Base-by-base conservation (phyloP, 179 eudicot species). In the Spinacia oleracea region DNA sequence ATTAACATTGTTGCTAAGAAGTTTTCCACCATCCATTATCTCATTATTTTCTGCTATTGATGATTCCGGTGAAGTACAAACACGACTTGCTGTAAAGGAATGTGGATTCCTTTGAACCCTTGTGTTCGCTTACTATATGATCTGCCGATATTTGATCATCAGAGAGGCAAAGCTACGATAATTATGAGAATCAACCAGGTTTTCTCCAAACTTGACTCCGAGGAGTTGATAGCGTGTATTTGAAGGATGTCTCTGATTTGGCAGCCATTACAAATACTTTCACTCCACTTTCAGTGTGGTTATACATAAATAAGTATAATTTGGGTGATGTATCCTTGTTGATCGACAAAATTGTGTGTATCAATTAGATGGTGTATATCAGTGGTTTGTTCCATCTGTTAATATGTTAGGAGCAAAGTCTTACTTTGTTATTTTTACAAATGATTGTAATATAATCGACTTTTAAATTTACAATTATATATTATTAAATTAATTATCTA, bases 21-120 rank as follows among this genome's bases (percentile, higher is more conserved):
- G 78, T 56, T 85, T 87, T 75, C 89, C 91, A 38, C 48, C 79
- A 25, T 63, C 80, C 31, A 31, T 89, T 73, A 23, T 82, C 4
- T 80, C 87, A 2, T 83, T 76, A 72, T 78, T 85, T 65, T 75
- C 34, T 48, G 70, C 43, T n/a, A 72, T 67, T 38, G 86, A 77
- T 75, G 80, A 79, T 6, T 76, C 56, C 53, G 78, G 27, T 27
- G 66, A 76, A 50, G 72, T 70, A 18, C 55, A 42, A 42, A 67
- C 46, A 10, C 73, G 23, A 23, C 34, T 74, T 25, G 18, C 32
- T 20, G 11, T 50, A 50, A n/a, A n/a, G n/a, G n/a, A 78, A 78
- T 48, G 38, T 60, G n/a, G 16, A 56, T 34, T 18, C 42, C 58
- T 58, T 1, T 4, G 6, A 60, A 8, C 31, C 48, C 68, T 6